Base-by-base conservation (phyloP, 2,329 filamentous ascomycete genomes). In the Claviceps purpurea region DNA sequence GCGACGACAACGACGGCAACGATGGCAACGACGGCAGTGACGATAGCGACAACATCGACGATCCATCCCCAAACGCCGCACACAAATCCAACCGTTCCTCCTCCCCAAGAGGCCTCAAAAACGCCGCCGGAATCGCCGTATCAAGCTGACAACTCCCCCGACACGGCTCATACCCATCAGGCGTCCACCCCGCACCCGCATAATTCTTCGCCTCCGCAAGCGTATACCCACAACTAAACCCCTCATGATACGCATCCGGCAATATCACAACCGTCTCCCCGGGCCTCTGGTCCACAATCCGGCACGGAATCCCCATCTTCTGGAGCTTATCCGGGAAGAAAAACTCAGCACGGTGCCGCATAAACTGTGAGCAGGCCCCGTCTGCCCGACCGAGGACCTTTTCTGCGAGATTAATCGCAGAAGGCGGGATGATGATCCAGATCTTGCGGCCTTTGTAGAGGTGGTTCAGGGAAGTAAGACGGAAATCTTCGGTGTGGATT, bases 191-290 rank as follows among this genome's bases (percentile, higher is more conserved):
- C 11, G 56, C 54, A 39, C 69, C 67, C 20, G 67, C 67, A 49
- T 70, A 70, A 49, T 70, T 70, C 53, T 68, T 70, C 40, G 67
- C 67, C 52, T 70, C 67, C 3, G 67, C 67, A 46, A 70, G 63
- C 40, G 67, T 70, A 50, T 70, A 70, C 0, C 67, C 67, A n/a
- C 67, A 69, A 57, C 67, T 69, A 54, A 70, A 70, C 2, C 67
- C 67, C 53, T 70, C 65, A 51, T 70, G 67, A 48, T 70, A 70
- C 4, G 67, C 67, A 50, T 70, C 67, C 0, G 67, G 67, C 7
- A 70, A 56, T 45, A 70, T 66, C 40, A 70, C 67, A 40, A 70
- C 66, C 8, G 67, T 70, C 57, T 70, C 67, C 6, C 67, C 67
- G 5, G 67, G 65, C 1, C 65, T 61, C 50, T 70, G 67, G 39